Percentiles rank a stretch among this genome's conserved stretches.
Evolutionary conservation across 73 alveolate genomes (phyloP).

Genomic region (Effrenium voratum): DNA sequence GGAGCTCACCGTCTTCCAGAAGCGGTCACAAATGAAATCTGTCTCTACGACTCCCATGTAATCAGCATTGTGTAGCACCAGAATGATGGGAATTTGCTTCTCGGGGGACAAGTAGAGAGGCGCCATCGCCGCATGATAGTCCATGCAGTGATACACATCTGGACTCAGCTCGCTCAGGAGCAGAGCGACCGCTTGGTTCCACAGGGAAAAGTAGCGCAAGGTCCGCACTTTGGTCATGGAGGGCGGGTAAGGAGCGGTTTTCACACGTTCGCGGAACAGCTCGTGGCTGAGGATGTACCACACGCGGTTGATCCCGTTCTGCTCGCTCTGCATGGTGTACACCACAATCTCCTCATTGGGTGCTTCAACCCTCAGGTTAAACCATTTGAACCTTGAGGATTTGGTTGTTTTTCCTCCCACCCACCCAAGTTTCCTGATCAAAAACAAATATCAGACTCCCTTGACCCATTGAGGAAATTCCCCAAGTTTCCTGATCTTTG

Average conservation of each 20-base stretch:
- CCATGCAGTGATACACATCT: slow-evolving; percentile 86
- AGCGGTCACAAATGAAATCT: slow-evolving; percentile 61
- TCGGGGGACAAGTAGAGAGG: slow-evolving; percentile 42
- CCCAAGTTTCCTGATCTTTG: slow-evolving; percentile 33
- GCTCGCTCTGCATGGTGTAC: slow-evolving; percentile 68
- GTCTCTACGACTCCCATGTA: slow-evolving; percentile 35
- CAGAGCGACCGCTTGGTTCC: slow-evolving; percentile 84
- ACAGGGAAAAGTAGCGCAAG: slow-evolving; percentile 50
- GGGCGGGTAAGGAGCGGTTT: slow-evolving; percentile 40
- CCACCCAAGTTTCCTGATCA: too few relatives aligned
- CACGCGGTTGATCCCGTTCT: slow-evolving; percentile 37
- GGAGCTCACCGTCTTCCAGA: slow-evolving; percentile 71
- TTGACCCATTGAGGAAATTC: too few relatives aligned
- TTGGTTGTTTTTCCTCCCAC: too few relatives aligned
- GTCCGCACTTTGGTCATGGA: slow-evolving; percentile 47
- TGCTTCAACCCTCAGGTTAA: too few relatives aligned
- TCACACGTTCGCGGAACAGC: slow-evolving; percentile 40
- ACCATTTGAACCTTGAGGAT: too few relatives aligned
- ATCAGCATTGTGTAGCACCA: slow-evolving; percentile 79
- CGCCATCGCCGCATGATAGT: slow-evolving; percentile 79
- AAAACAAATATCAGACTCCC: too few relatives aligned
- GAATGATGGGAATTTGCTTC: slow-evolving; percentile 60
- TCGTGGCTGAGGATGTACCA: slow-evolving; percentile 79
- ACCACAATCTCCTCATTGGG: slow-evolving; percentile 74
- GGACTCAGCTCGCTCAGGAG: slow-evolving; percentile 75